Percentiles rank a stretch among this genome's conserved stretches.
Evolutionary conservation across 176 grass and related monocot species (phyloP).

Genomic region (Eragrostis nindensis): DNA sequence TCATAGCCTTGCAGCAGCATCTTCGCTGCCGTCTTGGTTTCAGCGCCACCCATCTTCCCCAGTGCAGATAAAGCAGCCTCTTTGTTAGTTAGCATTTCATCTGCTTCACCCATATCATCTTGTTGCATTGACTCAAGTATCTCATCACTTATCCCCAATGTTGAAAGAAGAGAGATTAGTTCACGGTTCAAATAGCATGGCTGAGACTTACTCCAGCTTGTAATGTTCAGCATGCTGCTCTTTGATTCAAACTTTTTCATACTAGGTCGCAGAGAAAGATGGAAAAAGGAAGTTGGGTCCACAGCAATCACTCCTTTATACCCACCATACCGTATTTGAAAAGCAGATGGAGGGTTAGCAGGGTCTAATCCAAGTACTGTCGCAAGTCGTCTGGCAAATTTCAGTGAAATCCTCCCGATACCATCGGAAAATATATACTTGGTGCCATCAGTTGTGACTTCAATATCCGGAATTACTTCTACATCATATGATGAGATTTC

Average conservation of each 20-base stretch:
- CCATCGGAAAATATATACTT: slow-evolving; percentile 94
- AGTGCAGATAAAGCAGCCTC: slow-evolving; percentile 77
- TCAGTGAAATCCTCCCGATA: slow-evolving; percentile 78
- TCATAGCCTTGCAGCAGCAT: slow-evolving; percentile 86
- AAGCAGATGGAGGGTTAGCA: slow-evolving; percentile 81
- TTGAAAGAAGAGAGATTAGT: slow-evolving; percentile 86
- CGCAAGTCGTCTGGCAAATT: slow-evolving; percentile 68
- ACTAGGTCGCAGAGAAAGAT: slow-evolving; percentile 79
- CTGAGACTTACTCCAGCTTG: slow-evolving; percentile 83
- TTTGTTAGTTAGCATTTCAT: slow-evolving; percentile 73
- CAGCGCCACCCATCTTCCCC: slow-evolving; percentile 58
- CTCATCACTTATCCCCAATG: slow-evolving; percentile 84
- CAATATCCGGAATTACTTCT: slow-evolving; percentile 81
- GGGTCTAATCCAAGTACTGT: slow-evolving; percentile 58
- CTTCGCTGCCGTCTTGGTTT: slow-evolving; percentile 62
- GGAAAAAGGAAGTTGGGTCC: slow-evolving; percentile 57
- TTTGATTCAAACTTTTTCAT: slow-evolving; percentile 96
- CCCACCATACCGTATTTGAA: slow-evolving; percentile 96
- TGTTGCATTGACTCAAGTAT: slow-evolving; percentile 79
- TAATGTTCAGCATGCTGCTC: slow-evolving; percentile 83
- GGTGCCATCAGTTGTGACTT: slow-evolving; percentile 68
- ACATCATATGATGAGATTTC: slow-evolving; percentile 53
- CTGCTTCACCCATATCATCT: slow-evolving; percentile 63
- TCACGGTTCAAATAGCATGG: slow-evolving; percentile 87
- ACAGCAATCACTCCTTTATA: slow-evolving; percentile 89